Percentiles rank a stretch among this genome's conserved stretches.
Conservation (phyloP, 495 filamentous ascomycete species). For the Daldinia concentrica region DNA sequence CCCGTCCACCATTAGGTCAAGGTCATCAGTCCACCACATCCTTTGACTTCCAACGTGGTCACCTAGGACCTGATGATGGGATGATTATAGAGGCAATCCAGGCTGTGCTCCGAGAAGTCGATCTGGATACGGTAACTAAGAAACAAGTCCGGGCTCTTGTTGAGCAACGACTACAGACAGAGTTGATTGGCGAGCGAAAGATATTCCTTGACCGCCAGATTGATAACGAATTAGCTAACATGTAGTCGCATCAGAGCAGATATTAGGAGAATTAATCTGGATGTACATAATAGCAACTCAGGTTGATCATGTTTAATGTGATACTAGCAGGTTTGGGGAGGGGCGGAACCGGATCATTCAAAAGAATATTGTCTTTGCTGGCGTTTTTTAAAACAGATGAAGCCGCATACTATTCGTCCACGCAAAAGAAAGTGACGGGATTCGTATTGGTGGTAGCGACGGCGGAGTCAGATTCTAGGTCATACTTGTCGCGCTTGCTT, state of each 20-base stretch:
- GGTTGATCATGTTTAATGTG: constrained; percentile 40
- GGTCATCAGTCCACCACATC: constrained; percentile 70
- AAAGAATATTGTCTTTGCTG: constrained; percentile 22
- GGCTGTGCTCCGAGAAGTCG: constrained; percentile 83
- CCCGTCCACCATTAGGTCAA: constrained; percentile 54
- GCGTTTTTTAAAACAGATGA: constrained; percentile 18
- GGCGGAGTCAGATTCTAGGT: constrained; percentile 5
- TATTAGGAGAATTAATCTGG: constrained; percentile 18
- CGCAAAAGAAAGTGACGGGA: background rate
- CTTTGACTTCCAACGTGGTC: constrained; percentile 77
- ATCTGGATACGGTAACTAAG: constrained; percentile 96
- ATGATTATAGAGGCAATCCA: constrained; percentile 85
- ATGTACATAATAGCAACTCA: constrained; percentile 42
- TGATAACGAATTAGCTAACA: constrained; percentile 91
- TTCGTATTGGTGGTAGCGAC: constrained; percentile 7
- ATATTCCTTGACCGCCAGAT: constrained; percentile 90
- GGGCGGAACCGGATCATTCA: constrained; percentile 25
- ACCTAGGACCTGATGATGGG: constrained; percentile 75
- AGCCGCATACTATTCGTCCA: constrained; percentile 3
- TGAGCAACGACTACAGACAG: constrained; percentile 89
- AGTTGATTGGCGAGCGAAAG: constrained; percentile 81
- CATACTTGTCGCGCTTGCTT: constrained; percentile 24
- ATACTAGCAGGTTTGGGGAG: constrained; percentile 13
- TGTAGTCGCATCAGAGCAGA: constrained; percentile 63
- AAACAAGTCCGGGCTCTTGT: constrained; percentile 94